Evolutionary conservation across 371 early-diverging fungal genomes (phyloP).

Genomic region (Syncephalis plumigaleata): DNA sequence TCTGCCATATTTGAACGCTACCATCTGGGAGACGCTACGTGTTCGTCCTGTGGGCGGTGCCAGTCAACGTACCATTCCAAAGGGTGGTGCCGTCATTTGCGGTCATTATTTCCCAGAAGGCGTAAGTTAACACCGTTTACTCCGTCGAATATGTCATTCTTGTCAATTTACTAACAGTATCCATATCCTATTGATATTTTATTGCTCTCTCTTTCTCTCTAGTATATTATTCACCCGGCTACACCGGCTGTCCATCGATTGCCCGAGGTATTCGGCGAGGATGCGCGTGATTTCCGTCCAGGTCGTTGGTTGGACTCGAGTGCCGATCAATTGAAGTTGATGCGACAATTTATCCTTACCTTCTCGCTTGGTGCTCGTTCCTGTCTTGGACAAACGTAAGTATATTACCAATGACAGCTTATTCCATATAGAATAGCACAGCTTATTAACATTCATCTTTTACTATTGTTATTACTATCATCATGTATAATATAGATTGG

Average conservation of each 20-base stretch:
- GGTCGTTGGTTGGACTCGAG: too few species aligned
- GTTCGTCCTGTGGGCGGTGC: conserved; percentile 8
- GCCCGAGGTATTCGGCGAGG: background rate
- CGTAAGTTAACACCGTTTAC: too few species aligned
- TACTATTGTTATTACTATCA: too few species aligned
- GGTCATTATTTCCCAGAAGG: conserved; percentile 6
- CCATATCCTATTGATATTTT: background rate
- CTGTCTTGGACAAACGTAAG: too few species aligned
- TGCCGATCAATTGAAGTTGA: too few species aligned
- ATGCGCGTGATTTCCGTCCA: background rate
- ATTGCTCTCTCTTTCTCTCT: background rate
- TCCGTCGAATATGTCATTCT: too few species aligned
- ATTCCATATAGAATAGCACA: too few species aligned
- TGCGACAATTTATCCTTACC: too few species aligned
- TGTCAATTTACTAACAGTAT: background rate
- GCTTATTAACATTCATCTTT: too few species aligned
- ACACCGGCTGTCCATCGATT: background rate
- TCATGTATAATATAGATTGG: background rate
- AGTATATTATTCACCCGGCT: background rate
- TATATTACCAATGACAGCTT: too few species aligned
- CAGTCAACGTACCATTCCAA: conserved; percentile 3
- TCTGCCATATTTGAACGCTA: conserved; percentile 14
- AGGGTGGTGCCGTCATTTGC: conserved; percentile 2
- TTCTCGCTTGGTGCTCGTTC: too few species aligned
- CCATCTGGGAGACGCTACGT: conserved; percentile 13